Evolutionary conservation across 78 protist species (phyloP), one percentile per base, ranked within the genome.

Genomic region (Dictyostelium citrinum): DNA sequence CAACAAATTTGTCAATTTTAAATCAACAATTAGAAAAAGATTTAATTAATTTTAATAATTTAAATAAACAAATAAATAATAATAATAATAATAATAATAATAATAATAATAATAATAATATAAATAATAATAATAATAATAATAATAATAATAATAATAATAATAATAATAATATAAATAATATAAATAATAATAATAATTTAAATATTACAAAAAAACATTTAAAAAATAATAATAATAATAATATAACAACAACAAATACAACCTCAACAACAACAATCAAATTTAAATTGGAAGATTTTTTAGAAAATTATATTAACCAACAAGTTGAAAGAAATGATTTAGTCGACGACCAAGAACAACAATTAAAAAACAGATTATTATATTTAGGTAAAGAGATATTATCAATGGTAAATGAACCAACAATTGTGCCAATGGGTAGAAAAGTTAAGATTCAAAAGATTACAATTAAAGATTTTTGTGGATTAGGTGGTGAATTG

Each of bases 391-490:
- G 85, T 24, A 78, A 60, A 46, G 71, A 88, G 1, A n/a, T 76
- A 8, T 39, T 88, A 41, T 45, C 81, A 22, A 11, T 24, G 17
- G 61, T 88, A 2, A 88, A 88, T 31, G 85, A 88, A n/a, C 49
- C 49, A 17, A n/a, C 43, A 1, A 78, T 88, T 33, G 75, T 58
- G 68, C 93, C 93, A 17, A n/a, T 88, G 29, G 93, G 93, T 2
- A 88, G 93, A 78, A 88, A 78, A 27, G 93, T 88, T 0, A 11
- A 11, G 4, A 78, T 88, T 67, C 24, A 37, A 51, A 61, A 64
- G 17, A 79, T 88, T 22, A 72, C 27, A 1, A 29, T 88, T 27
- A 11, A 43, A 16, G 29, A 78, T 33, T 88, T 88, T 78, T 39
- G 80, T 78, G 74, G 93, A 14, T 27, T 88, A 2, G 46, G 22